Evolutionary conservation across 2,329 filamentous ascomycete genomes (phyloP).

Genomic region (Hysterium pulicare): DNA sequence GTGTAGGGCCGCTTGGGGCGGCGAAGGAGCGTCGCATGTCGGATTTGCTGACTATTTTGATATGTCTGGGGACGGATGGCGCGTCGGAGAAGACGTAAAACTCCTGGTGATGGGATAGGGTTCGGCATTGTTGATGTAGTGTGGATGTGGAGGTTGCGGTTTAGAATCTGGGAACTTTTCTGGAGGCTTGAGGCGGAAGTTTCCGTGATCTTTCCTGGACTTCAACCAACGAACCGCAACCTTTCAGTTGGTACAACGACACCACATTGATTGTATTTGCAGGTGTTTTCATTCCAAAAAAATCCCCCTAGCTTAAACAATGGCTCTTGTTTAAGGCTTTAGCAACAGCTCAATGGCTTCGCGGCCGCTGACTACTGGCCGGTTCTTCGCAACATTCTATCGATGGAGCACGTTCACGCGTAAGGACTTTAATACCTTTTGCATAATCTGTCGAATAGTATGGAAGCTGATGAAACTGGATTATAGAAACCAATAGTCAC

Average conservation of each 20-base stretch:
- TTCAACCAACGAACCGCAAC: neutral
- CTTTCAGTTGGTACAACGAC: no score
- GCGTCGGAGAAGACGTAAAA: slow-evolving; percentile 28
- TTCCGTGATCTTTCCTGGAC: neutral
- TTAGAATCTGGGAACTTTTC: slow-evolving; percentile 14
- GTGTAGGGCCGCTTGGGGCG: slow-evolving; percentile 91
- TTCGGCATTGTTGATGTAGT: slow-evolving; percentile 22
- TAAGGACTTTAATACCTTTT: no score
- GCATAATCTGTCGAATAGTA: no score
- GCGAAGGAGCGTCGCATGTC: slow-evolving; percentile 78
- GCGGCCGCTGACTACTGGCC: slow-evolving; percentile 17
- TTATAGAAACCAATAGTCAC: neutral
- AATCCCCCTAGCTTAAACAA: no score
- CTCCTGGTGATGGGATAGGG: slow-evolving; percentile 30
- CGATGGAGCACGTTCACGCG: slow-evolving; percentile 38
- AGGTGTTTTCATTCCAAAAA: no score
- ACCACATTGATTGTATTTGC: no score
- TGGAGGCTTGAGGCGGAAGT: slow-evolving; percentile 7
- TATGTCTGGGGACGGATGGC: slow-evolving; percentile 14
- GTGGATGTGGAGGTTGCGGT: slow-evolving; percentile 5
- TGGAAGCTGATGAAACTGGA: no score
- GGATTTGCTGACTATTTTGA: slow-evolving; percentile 52
- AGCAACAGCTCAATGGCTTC: neutral
- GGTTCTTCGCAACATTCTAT: slow-evolving; percentile 46
- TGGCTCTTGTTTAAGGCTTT: no score